Evolutionary conservation across 148 eudicot genomes (phyloP), one percentile per base, ranked within the genome.

Genomic region (Spergularia marina): DNA sequence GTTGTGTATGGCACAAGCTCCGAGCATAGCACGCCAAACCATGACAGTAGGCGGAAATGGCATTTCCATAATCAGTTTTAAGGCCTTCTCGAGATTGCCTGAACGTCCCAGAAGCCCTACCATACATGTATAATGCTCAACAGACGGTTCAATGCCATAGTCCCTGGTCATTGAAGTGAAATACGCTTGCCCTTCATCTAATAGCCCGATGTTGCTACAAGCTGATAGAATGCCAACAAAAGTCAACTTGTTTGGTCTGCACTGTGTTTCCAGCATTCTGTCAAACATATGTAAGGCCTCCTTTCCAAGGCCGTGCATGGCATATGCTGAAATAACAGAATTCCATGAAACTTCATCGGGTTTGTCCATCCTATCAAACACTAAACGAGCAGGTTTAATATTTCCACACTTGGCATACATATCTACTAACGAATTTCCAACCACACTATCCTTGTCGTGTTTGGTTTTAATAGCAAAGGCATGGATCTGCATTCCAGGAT

Each of bases 121-220:
- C 98, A 93, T 91, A 73, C 98, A 93, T 70, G 97, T 91, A 66
- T 88, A 94, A 70, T 94, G 98, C 82, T 94, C 98, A 41, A 91
- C 72, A 75, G 90, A 89, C 25, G 98, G 98, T 78, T 89, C 85
- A 80, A 93, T 81, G 34, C 83, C 77, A 79, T 85, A 86, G 13
- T 88, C 83, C 70, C 59, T 36, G 54, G 73, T 56, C 97, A 93
- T 93, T 53, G 88, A 85, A 73, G 74, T 67, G 56, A 93, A 89
- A 83, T 82, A 87, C 71, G 79, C 67, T 72, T 88, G 74, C 17
- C 94, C 98, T 83, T 81, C 88, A 49, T 88, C 88, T 69, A 89
- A 74, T 39, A 88, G 82, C 40, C 94, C 97, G 36, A 87, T 87
- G 79, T 91, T 93, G 84, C 97, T 84, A 76, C 98, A 93, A 61